These are phyloP conservation scores for Ustilago bromivora DNA, from an alignment of 1,284 basidiomycete genomes.

Conservation along the genomic window DNA sequence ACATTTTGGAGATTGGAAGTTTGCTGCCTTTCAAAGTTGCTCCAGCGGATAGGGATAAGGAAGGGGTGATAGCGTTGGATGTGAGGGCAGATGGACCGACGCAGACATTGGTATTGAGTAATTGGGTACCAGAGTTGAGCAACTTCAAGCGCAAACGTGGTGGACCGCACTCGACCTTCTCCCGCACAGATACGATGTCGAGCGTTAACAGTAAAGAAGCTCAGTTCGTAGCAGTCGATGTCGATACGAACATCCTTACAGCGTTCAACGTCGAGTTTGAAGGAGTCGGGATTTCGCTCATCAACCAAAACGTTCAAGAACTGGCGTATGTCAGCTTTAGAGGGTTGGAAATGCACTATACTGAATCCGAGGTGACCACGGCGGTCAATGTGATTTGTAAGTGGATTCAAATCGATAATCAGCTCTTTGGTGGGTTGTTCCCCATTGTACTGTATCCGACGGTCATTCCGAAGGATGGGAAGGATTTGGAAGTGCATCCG, in stretches of 20 bases:
- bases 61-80: constrained; percentile 83
- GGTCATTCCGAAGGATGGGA: constrained; percentile 84
- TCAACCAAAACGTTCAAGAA: constrained; percentile 89
- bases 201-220: constrained; percentile 74
- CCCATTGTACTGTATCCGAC: constrained; percentile 97
- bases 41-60: constrained; percentile 68
- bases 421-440: constrained; percentile 94
- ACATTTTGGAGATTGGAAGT: constrained; percentile 96
- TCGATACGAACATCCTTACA: constrained; percentile 78
- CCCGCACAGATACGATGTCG: constrained; percentile 79
- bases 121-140: constrained; percentile 87
- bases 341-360: constrained; percentile 86
- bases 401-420: constrained; percentile 89
- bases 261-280: constrained; percentile 83
- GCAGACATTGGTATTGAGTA: constrained; percentile 87
- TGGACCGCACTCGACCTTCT: constrained; percentile 73
- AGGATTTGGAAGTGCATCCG: constrained; percentile 83
- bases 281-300: constrained; percentile 91
- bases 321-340: constrained; percentile 89
- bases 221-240: constrained; percentile 84
- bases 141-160: constrained; percentile 83
- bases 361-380: constrained; percentile 83
- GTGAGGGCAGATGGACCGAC: constrained; percentile 89
- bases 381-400: constrained; percentile 86
- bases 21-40: constrained; percentile 88